Base-by-base conservation (phyloP, 768 basidiomycete genomes). In the Rhizopogon roseolus region DNA sequence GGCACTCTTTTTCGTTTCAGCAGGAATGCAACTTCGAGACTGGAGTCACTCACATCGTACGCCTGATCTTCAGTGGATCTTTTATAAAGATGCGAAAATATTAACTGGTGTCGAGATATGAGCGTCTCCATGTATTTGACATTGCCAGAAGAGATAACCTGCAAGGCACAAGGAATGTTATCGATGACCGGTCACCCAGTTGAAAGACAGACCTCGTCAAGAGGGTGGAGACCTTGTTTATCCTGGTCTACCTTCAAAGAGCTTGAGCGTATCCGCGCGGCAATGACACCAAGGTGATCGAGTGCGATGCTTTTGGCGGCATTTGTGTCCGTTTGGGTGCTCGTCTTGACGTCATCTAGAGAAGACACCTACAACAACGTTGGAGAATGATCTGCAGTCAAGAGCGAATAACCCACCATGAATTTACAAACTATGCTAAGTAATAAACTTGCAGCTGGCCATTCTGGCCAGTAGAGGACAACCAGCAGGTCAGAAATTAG, bases 381-480 rank as follows among this genome's bases (percentile, higher is more conserved):
- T 45, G 17, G 28, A 19, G 22, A 32, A 5, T 9, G 34, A 34
- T 13, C n/a, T 14, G 36, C 14, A 38, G 1, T 4, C 13, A 5
- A 11, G 39, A 36, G 39, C 46, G 41, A 16, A 50, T 32, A 13
- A 60, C 78, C 9, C 55, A 93, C 95, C 91, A 98, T 91, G 60
- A 85, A 86, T 65, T 86, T 88, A 58, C 85, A 88, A 6, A 86
- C 82, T 44, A 97, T 86, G 41, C 79, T 82, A 37, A 98, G 71
- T 38, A 97, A 75, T 16, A 97, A 70, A 41, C 85, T 80, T 2
- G 97, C 91, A 9, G 91, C 95, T 6, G 97, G 97, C 94, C 96
- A 99, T 69, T 99, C 97, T 0, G 97, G 95, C 84, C 91, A 91
- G 66, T 88, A 94, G 6, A 98, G 74, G 17, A 97, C 93, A 8